Base-by-base conservation (phyloP, 1,284 basidiomycete species). In the Trametes pubescens region DNA sequence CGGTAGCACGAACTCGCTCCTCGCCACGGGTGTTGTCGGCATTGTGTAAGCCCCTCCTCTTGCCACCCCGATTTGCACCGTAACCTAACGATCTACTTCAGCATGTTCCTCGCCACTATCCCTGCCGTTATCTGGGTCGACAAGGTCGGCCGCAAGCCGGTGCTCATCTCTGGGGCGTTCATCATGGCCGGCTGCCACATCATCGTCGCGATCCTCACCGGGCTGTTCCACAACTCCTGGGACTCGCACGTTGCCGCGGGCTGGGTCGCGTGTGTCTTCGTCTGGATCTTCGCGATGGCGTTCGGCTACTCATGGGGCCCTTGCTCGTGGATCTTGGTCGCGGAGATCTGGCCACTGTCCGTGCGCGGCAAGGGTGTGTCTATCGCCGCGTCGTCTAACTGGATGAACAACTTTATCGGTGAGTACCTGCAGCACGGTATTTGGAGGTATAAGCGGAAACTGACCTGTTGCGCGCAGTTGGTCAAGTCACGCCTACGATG, bases 1-100 rank as follows among this genome's bases (percentile, higher is more conserved):
- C 0, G 87, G 87, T 1, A 88, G 84, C 70, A 82, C 88, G 0
- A 83, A 80, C 40, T 85, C 83, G 0, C 81, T 93, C 1, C 82
- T 94, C 37, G 91, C 92, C 1, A 94, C 93, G 11, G 93, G 93
- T 55, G 87, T 94, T 13, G 93, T 94, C 61, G 93, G 93, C 52
- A 86, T 94, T 71, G 89, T 86, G 85, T 88, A 79, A 49, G 86
- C 79, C 2, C 66, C 48, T 32, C 18, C 29, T 35, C n/a, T 32
- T n/a, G n/a, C n/a, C n/a, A n/a, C n/a, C n/a, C n/a, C n/a, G n/a
- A n/a, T n/a, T n/a, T n/a, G n/a, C n/a, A n/a, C n/a, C n/a, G n/a
- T n/a, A n/a, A n/a, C n/a, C n/a, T n/a, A n/a, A n/a, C n/a, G n/a
- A n/a, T n/a, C 11, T n/a, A 40, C n/a, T 35, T 18, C 65, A 89